Evolutionary conservation across 106 monocot genomes (phyloP).

Genomic region (Allium sativum): DNA sequence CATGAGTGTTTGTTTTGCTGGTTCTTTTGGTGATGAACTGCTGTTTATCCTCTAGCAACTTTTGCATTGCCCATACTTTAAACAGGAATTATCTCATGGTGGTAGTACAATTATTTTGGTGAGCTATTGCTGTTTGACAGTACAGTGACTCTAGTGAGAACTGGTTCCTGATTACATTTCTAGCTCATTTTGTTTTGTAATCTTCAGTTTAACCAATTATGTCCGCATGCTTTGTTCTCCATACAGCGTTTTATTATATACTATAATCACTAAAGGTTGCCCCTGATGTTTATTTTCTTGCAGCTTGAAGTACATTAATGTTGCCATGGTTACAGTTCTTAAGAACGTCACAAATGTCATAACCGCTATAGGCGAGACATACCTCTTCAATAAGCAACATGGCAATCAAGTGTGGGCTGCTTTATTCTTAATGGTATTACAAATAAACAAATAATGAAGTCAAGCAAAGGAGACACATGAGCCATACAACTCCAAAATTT

Average conservation of each 20-base stretch:
- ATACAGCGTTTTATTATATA: background rate
- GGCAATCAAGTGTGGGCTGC: constrained; percentile 55
- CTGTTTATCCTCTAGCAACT: background rate
- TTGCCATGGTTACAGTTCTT: constrained; percentile 72
- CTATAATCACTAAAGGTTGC: no score
- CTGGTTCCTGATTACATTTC: no score
- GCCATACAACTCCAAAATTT: no score
- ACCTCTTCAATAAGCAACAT: constrained; percentile 51
- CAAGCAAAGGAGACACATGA: no score
- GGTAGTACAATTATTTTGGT: no score
- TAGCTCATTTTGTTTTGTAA: background rate
- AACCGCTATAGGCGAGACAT: constrained; percentile 58
- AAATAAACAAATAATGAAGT: no score
- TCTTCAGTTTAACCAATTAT: background rate
- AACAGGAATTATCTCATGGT: no score
- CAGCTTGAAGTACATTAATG: constrained; percentile 82
- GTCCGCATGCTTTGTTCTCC: background rate
- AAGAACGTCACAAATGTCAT: constrained; percentile 71
- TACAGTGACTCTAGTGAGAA: no score
- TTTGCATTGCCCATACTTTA: background rate
- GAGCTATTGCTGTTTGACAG: no score
- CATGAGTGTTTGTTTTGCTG: background rate
- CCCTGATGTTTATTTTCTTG: background rate
- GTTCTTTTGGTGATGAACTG: background rate
- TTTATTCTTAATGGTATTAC: constrained; percentile 50